Evolutionary conservation across 805 yeast genomes (phyloP).

Genomic region (Yarrowia divulgata): DNA sequence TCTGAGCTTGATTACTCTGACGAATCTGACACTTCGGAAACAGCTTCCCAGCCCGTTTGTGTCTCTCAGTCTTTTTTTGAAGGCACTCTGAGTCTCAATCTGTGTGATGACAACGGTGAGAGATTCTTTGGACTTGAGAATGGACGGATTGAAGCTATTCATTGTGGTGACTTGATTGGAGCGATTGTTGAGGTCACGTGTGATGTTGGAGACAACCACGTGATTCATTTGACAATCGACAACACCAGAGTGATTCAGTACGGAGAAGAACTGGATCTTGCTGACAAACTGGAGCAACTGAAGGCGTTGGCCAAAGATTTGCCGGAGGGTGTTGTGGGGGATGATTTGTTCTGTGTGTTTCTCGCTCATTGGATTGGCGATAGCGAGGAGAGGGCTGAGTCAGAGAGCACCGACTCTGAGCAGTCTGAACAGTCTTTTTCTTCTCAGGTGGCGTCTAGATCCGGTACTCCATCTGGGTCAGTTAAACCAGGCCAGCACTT

Average conservation of each 20-base stretch:
- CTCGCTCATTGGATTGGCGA: no score
- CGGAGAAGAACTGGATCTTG: neutral
- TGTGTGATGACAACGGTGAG: neutral
- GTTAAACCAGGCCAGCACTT: no score
- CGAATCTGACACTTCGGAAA: no score
- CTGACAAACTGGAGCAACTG: neutral
- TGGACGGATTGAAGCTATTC: neutral
- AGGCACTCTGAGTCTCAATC: neutral
- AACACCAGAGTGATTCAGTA: neutral
- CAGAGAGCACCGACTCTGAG: no score
- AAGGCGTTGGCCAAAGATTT: neutral
- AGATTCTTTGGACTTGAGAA: neutral
- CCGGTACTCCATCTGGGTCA: no score
- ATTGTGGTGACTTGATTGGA: neutral
- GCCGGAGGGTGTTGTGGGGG: neutral
- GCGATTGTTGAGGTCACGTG: neutral
- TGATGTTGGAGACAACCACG: neutral
- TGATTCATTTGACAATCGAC: neutral
- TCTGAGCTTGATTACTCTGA: no score
- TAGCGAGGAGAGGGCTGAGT: no score
- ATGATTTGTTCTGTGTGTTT: no score
- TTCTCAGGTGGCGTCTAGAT: no score
- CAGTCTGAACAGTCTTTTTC: no score
- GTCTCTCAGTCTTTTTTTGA: no score
- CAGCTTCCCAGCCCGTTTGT: no score